Conservation (phyloP, 2,329 filamentous ascomycete species). For the Shiraia sp. region DNA sequence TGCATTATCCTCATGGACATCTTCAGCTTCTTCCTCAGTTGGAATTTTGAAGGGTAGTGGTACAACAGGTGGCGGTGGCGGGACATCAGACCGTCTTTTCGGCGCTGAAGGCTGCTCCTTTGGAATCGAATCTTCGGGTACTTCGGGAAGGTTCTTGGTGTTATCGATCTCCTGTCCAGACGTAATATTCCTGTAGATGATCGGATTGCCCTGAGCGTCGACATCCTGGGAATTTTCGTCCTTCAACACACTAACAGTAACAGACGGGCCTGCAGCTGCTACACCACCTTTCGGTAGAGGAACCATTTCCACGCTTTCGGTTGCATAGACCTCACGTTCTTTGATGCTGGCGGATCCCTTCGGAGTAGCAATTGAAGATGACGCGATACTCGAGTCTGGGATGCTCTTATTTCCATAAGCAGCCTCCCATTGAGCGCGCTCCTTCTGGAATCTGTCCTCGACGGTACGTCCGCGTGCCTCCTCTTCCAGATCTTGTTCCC, state of each 20-base stretch:
- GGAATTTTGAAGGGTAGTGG: slow-evolving; percentile 70
- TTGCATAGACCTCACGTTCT: slow-evolving; percentile 45
- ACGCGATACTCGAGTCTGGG: slow-evolving; percentile 57
- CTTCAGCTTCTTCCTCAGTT: slow-evolving; percentile 45
- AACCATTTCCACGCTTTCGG: slow-evolving; percentile 60
- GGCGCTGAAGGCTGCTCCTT: slow-evolving; percentile 1
- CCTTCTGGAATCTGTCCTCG: slow-evolving; percentile 63
- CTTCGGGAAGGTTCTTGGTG: slow-evolving; percentile 6
- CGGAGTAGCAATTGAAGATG: slow-evolving; percentile 39
- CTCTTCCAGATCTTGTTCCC: slow-evolving; percentile 68
- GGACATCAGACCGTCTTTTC: slow-evolving; percentile 36
- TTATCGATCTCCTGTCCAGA: not conserved
- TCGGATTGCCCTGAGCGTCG: slow-evolving; percentile 35
- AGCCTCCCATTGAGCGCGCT: slow-evolving; percentile 74
- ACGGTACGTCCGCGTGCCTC: slow-evolving; percentile 70
- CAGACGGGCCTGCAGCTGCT: slow-evolving; percentile 43
- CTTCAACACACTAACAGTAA: slow-evolving; percentile 59
- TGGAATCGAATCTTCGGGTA: slow-evolving; percentile 3
- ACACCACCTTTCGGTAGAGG: slow-evolving; percentile 55
- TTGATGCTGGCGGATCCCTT: slow-evolving; percentile 40
- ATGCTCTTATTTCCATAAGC: slow-evolving; percentile 67
- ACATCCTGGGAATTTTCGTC: slow-evolving; percentile 52
- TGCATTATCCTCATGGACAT: slow-evolving; percentile 53
- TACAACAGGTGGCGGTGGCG: slow-evolving; percentile 59
- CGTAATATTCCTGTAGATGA: slow-evolving; percentile 10